Conservation (phyloP, 148 eudicot species). For the Vaccinium myrtillus region DNA sequence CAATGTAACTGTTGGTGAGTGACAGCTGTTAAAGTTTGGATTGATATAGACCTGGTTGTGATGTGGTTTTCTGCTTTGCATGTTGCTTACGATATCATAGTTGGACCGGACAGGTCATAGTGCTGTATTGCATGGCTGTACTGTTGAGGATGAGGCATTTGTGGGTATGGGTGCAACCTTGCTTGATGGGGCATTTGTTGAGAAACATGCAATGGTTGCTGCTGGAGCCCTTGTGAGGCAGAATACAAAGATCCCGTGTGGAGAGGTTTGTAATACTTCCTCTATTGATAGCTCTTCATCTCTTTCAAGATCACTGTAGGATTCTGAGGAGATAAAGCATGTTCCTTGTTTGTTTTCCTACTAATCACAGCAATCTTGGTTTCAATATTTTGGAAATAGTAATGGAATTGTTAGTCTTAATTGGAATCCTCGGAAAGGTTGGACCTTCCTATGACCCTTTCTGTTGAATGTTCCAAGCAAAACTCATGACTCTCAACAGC, state of each 20-base stretch:
- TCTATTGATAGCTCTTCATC: not conserved
- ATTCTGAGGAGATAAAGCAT: not conserved
- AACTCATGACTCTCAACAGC: not conserved
- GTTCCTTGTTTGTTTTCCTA: not conserved
- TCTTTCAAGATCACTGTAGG: not conserved
- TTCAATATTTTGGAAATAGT: not conserved
- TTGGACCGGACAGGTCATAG: constrained; percentile 48
- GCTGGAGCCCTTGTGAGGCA: constrained; percentile 69
- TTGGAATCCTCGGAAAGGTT: not conserved
- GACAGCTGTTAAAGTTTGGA: not conserved
- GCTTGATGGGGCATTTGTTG: constrained; percentile 61
- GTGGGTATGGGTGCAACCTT: constrained; percentile 64
- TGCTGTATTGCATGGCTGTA: constrained; percentile 63
- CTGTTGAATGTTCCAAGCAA: not conserved
- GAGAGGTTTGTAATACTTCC: constrained; percentile 45
- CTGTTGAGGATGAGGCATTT: constrained; percentile 62
- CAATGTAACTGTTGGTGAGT: constrained; percentile 62
- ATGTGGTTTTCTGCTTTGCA: not conserved
- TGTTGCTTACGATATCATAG: not conserved
- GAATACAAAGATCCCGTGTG: constrained; percentile 53
- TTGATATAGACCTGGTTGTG: not conserved
- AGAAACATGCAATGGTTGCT: constrained; percentile 63
- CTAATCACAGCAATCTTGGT: not conserved
- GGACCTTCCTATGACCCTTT: not conserved
- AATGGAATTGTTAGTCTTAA: not conserved